Conservation (phyloP, 2,329 filamentous ascomycete genomes). For the Claviceps purpurea region DNA sequence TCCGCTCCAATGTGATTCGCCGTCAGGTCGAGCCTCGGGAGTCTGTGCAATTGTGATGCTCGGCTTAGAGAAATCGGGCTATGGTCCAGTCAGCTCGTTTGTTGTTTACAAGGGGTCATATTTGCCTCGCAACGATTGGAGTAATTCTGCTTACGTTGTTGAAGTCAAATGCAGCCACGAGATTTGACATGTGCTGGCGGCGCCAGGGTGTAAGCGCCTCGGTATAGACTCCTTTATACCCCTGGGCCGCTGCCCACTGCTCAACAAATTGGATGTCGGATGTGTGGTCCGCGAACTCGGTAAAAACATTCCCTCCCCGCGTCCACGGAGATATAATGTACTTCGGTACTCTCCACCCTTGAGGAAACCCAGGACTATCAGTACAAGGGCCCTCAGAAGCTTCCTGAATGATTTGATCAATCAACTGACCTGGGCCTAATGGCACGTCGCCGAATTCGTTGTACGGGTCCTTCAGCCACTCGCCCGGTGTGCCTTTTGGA, state of each 20-base stretch:
- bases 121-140: not conserved
- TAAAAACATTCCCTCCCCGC: constrained; percentile 37
- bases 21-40: constrained; percentile 4
- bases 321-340: constrained; percentile 42
- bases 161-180: constrained; percentile 25
- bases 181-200: constrained; percentile 15
- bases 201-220: constrained; percentile 14
- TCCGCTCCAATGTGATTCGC: constrained; percentile 4
- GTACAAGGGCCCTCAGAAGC: not conserved
- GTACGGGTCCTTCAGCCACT: constrained; percentile 33
- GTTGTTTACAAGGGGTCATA: not conserved
- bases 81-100: too few species aligned
- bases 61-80: constrained; percentile 8
- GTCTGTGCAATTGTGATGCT: not conserved
- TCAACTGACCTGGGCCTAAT: constrained; percentile 14
- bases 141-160: constrained; percentile 16
- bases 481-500: constrained; percentile 31
- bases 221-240: constrained; percentile 19
- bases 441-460: constrained; percentile 10
- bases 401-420: too few species aligned
- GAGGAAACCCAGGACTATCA: not conserved
- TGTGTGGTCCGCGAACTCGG: constrained; percentile 38
- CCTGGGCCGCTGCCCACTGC: constrained; percentile 23
- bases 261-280: constrained; percentile 41
- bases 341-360: constrained; percentile 33